Percentiles rank a stretch among this genome's conserved stretches.
These are phyloP conservation scores for Leucocoprinus leucothites DNA, from an alignment of 768 basidiomycete species.

Conservation along the genomic window DNA sequence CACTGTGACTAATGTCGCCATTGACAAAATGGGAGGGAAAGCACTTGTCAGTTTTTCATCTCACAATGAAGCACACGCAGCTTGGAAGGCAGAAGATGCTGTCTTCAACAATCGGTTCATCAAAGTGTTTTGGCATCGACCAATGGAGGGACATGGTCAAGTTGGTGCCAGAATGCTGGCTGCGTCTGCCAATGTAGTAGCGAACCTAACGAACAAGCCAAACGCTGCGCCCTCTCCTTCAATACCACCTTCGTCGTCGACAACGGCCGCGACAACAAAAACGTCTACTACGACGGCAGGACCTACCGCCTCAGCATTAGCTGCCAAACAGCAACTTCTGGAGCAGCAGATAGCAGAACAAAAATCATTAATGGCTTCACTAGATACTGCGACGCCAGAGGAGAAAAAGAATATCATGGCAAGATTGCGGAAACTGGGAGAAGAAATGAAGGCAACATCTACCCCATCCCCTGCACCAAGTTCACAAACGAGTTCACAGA, in stretches of 20 bases:
- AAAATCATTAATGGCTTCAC: conserved; percentile 74
- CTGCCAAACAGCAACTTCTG: conserved; percentile 70
- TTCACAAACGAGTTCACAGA: conserved; percentile 16
- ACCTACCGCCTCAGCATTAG: conserved; percentile 45
- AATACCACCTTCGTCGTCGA: conserved; percentile 16
- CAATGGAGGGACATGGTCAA: conserved; percentile 87
- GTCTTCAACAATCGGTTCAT: conserved; percentile 94
- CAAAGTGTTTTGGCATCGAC: conserved; percentile 93
- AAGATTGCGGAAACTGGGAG: conserved; percentile 68
- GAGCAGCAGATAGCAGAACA: conserved; percentile 88
- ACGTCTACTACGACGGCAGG: conserved; percentile 10
- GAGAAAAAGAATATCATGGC: conserved; percentile 82
- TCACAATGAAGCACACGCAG: conserved; percentile 81
- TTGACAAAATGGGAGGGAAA: conserved; percentile 71
- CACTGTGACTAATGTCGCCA: conserved; percentile 86
- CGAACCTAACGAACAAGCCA: conserved; percentile 50
- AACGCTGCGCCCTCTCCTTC: conserved; percentile 15
- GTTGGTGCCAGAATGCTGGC: conserved; percentile 75
- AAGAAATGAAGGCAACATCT: conserved; percentile 63
- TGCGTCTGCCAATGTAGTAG: conserved; percentile 74
- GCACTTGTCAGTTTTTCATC: conserved; percentile 85
- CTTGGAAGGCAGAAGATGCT: conserved; percentile 94
- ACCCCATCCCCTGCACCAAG: conserved; percentile 23
- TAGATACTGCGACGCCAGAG: conserved; percentile 58
- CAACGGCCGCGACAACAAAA: conserved; percentile 8